Evolutionary conservation across 495 filamentous ascomycete species (phyloP).

Genomic region (Cercophora newfieldiana): DNA sequence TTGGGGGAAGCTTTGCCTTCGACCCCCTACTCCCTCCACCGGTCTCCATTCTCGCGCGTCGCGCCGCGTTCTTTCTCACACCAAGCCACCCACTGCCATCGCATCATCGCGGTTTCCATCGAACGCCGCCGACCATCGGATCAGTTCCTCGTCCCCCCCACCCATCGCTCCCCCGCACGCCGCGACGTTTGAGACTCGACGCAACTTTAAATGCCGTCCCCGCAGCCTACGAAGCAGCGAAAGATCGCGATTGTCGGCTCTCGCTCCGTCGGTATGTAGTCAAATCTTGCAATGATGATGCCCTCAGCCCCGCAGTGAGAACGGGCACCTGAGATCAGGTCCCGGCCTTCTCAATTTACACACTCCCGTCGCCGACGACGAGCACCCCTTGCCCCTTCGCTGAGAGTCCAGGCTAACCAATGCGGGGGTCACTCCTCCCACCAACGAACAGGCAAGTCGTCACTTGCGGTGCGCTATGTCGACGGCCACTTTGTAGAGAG

Average conservation of each 20-base stretch:
- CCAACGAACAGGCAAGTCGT: conserved; percentile 80
- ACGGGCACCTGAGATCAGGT: no score
- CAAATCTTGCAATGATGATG: conserved; percentile 10
- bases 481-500: conserved; percentile 98
- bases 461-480: conserved; percentile 95
- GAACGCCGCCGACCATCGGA: background rate
- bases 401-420: background rate
- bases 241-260: conserved; percentile 99
- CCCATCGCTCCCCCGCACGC: background rate
- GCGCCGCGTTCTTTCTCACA: background rate
- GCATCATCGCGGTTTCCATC: background rate
- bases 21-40: background rate
- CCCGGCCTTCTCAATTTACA: no score
- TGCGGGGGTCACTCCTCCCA: background rate
- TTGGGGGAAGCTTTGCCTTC: background rate
- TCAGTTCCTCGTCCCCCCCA: background rate
- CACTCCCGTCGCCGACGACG: background rate
- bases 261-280: conserved; percentile 84
- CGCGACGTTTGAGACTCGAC: background rate
- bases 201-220: conserved; percentile 61
- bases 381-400: background rate
- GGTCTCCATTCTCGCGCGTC: background rate
- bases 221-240: conserved; percentile 86
- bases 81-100: background rate
- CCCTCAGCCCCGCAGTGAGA: no score